These are phyloP conservation scores for Bassia scoparia DNA, from an alignment of 148 eudicot genomes.

Conservation along the genomic window DNA sequence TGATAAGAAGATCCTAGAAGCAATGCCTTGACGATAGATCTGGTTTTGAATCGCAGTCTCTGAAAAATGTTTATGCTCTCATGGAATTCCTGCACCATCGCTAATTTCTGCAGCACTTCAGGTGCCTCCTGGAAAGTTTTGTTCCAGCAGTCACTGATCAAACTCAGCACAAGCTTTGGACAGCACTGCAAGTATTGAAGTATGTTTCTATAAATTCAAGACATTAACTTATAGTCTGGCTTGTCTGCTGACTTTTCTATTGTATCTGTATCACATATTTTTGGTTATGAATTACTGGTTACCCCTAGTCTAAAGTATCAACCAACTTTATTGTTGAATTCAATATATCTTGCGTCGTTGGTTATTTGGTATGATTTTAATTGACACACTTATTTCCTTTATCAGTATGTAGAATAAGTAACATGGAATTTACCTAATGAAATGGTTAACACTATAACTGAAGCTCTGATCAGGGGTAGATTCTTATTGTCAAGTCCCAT, in stretches of 20 bases:
- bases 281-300: too few species aligned
- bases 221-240: not conserved
- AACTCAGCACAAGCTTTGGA: conserved; percentile 79
- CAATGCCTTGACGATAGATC: conserved; percentile 33
- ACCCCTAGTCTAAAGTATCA: too few species aligned
- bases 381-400: too few species aligned
- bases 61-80: conserved; percentile 38
- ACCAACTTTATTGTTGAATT: too few species aligned
- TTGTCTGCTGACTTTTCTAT: not conserved
- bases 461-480: too few species aligned
- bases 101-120: conserved; percentile 68
- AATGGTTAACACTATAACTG: too few species aligned
- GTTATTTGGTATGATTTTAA: too few species aligned
- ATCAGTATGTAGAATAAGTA: too few species aligned
- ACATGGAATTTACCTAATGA: too few species aligned
- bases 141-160: conserved; percentile 86
- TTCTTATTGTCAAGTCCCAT: too few species aligned
- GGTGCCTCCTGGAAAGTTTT: conserved; percentile 76
- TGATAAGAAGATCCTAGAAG: conserved; percentile 29
- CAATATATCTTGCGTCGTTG: too few species aligned
- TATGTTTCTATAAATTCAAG: conserved; percentile 19
- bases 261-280: not conserved
- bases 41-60: conserved; percentile 36
- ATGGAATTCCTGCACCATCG: conserved; percentile 91
- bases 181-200: conserved; percentile 93